Conservation (phyloP, 2,329 filamentous ascomycete genomes). For the Lecanicillium sp. region DNA sequence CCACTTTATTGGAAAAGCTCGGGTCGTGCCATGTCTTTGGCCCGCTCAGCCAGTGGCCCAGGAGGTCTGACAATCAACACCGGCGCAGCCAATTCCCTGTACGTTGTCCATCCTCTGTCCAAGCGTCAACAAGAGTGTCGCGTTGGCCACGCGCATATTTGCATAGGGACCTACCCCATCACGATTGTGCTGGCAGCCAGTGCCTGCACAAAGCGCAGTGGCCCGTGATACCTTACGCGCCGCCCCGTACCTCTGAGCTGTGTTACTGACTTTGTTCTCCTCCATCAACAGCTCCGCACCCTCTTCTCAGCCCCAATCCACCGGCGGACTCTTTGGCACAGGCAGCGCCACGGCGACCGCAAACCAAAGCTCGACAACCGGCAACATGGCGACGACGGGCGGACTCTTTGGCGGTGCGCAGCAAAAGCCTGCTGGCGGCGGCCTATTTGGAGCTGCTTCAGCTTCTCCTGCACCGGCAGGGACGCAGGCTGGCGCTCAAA, state of each 20-base stretch:
- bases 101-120: conserved; percentile 14
- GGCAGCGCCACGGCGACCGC: conserved; percentile 16
- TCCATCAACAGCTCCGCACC: conserved; percentile 15
- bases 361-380: conserved; percentile 16
- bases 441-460: conserved; percentile 23
- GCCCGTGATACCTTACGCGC: too few relatives aligned
- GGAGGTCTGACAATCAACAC: conserved; percentile 58
- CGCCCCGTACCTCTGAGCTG: too few relatives aligned
- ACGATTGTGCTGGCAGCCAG: too few relatives aligned
- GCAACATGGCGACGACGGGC: conserved; percentile 27
- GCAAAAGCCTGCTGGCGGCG: conserved; percentile 16
- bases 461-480: conserved; percentile 13
- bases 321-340: conserved; percentile 30
- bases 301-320: conserved; percentile 23
- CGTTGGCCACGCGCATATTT: too few relatives aligned
- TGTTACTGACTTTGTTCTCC: conserved; percentile 1
- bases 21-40: conserved; percentile 36
- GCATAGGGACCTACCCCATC: too few relatives aligned
- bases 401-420: conserved; percentile 27
- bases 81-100: conserved; percentile 45
- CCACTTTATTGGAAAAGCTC: conserved; percentile 1
- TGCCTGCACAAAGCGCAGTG: too few relatives aligned
- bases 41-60: conserved; percentile 51
- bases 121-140: too few relatives aligned
- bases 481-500: conserved; percentile 4